A percentile compares a stretch with the other conserved stretches of the same genome.
Evolutionary conservation across 129 eudicot genomes (phyloP).

Genomic region (Kitagawia praeruptora): DNA sequence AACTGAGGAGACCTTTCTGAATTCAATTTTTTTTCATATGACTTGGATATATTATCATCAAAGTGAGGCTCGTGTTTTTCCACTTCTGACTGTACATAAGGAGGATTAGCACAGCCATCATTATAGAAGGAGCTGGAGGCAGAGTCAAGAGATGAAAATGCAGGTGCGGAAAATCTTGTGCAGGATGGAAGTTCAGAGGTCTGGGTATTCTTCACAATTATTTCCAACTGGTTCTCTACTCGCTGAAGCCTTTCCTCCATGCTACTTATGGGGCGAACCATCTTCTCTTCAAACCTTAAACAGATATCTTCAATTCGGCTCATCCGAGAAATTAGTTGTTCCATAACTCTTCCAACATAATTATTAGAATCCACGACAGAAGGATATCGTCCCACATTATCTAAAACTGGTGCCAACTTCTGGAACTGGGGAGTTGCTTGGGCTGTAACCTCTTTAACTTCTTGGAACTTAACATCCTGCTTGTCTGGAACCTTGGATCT

Average conservation of each 20-base stretch:
- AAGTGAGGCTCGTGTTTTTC: slow-evolving; percentile 23
- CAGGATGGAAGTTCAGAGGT: slow-evolving; percentile 22
- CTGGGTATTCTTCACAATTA: slow-evolving; percentile 32
- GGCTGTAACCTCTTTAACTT: slow-evolving; percentile 17
- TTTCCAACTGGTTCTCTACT: slow-evolving; percentile 64
- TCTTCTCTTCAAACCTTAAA: slow-evolving; percentile 72
- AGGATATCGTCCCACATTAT: slow-evolving; percentile 15
- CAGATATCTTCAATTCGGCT: slow-evolving; percentile 65
- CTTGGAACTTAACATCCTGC: slow-evolving; percentile 18
- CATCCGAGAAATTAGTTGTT: slow-evolving; percentile 60
- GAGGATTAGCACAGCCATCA: slow-evolving; percentile 20
- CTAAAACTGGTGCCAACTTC: slow-evolving; percentile 12
- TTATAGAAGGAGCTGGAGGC: slow-evolving; percentile 33
- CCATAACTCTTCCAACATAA: slow-evolving; percentile 48
- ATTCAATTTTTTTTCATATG: slow-evolving; percentile 14
- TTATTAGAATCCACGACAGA: slow-evolving; percentile 9
- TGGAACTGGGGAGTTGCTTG: slow-evolving; percentile 21
- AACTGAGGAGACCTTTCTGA: slow-evolving; percentile 20
- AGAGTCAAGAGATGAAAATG: slow-evolving; percentile 32
- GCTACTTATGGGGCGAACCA: slow-evolving; percentile 62
- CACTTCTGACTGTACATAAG: slow-evolving; percentile 24
- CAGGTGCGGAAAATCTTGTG: slow-evolving; percentile 37
- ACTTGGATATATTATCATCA: slow-evolving; percentile 11
- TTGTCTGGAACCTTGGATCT: slow-evolving; percentile 6
- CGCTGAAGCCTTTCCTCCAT: slow-evolving; percentile 71